Evolutionary conservation across 78 protist genomes (phyloP).

Genomic region (Monocercomonoides exilis): DNA sequence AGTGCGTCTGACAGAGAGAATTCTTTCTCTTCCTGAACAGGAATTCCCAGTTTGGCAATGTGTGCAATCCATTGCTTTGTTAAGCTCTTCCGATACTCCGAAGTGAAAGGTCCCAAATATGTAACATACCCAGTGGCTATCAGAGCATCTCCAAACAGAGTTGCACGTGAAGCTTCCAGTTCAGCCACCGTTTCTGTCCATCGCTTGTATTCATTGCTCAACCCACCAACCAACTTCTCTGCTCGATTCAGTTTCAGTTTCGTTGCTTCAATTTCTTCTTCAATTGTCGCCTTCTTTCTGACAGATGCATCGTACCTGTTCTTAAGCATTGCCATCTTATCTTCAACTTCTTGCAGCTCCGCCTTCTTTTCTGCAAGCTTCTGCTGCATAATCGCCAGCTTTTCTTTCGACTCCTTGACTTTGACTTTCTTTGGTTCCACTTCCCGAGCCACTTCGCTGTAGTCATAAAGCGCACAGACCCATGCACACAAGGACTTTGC

Average conservation of each 20-base stretch:
- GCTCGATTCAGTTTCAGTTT: slow-evolving; percentile 56
- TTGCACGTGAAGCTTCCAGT: not conserved
- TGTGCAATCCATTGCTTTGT: slow-evolving; percentile 5
- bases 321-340: slow-evolving; percentile 47
- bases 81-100: slow-evolving; percentile 32
- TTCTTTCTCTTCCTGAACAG: not conserved
- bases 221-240: slow-evolving; percentile 40
- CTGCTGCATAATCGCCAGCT: not conserved
- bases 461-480: slow-evolving; percentile 52
- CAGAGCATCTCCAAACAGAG: slow-evolving; percentile 59
- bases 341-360: slow-evolving; percentile 18
- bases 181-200: not conserved
- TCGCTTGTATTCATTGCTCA: slow-evolving; percentile 37
- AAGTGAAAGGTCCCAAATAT: slow-evolving; percentile 74
- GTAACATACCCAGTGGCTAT: slow-evolving; percentile 54
- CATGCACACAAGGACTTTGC: slow-evolving; percentile 52
- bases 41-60: not conserved
- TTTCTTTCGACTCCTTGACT: slow-evolving; percentile 22
- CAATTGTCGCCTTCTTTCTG: slow-evolving; percentile 13
- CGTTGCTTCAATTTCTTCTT: slow-evolving; percentile 33
- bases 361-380: slow-evolving; percentile 24
- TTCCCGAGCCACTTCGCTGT: slow-evolving; percentile 31
- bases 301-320: slow-evolving; percentile 17
- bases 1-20: not conserved
- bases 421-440: slow-evolving; percentile 47